Conservation (phyloP, 441 rosid species). For the Pelargonium fulgidum region DNA sequence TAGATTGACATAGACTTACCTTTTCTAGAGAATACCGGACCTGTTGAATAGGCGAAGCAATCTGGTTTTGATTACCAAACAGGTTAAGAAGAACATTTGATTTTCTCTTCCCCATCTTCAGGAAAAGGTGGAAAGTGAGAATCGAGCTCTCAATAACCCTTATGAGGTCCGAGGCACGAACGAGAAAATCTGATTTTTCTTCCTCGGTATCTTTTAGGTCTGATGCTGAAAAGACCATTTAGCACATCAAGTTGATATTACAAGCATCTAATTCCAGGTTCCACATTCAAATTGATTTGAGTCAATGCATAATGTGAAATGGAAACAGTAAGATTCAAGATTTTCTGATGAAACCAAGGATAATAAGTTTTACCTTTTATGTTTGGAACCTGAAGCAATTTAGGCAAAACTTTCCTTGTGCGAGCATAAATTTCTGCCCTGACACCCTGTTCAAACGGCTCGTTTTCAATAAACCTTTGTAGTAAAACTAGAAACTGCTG, state of each 20-base stretch:
- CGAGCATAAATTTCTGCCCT: constrained; percentile 71
- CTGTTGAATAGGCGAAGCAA: constrained; percentile 63
- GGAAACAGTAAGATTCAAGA: too few species aligned
- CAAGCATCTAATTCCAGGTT: constrained; percentile 7
- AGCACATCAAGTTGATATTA: constrained; percentile 19
- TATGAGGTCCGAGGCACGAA: constrained; percentile 60
- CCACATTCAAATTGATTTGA: background rate
- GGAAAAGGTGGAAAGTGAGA: constrained; percentile 54
- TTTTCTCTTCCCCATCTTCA: constrained; percentile 76
- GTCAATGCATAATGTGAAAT: background rate
- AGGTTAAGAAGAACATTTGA: constrained; percentile 41
- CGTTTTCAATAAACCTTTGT: constrained; percentile 88
- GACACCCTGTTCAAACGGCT: constrained; percentile 75
- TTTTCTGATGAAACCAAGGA: background rate
- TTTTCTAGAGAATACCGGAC: constrained; percentile 67
- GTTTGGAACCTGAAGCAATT: constrained; percentile 81
- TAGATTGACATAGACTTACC: constrained; percentile 26
- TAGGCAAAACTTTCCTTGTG: constrained; percentile 62
- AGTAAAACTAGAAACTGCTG: constrained; percentile 85
- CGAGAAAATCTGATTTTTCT: constrained; percentile 45
- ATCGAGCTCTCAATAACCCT: constrained; percentile 56
- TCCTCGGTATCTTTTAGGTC: constrained; percentile 45
- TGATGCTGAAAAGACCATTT: constrained; percentile 39
- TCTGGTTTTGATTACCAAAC: constrained; percentile 62
- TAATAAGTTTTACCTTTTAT: constrained; percentile 45